Conservation (phyloP, 306 rosid genomes). For the Echinosophora koreensis region DNA sequence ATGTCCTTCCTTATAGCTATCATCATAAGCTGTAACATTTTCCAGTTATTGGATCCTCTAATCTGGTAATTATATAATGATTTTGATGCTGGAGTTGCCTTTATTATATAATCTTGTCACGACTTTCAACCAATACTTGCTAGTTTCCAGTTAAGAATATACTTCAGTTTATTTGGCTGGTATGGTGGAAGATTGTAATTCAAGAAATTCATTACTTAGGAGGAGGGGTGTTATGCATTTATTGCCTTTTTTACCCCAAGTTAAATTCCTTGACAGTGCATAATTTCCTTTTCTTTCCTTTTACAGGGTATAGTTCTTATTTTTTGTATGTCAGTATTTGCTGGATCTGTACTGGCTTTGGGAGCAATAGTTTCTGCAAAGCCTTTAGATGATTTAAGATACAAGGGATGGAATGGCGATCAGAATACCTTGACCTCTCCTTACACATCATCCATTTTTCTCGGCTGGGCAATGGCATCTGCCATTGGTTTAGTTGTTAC, state of each 20-base stretch:
- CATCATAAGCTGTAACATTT: neutral
- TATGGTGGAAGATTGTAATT: conserved; percentile 32
- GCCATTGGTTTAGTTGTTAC: conserved; percentile 85
- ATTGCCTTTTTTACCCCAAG: neutral
- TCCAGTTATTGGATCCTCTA: neutral
- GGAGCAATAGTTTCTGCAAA: conserved; percentile 91
- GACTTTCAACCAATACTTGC: neutral
- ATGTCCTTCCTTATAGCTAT: neutral
- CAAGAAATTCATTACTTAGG: neutral
- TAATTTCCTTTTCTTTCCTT: conserved; percentile 43
- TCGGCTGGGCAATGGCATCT: conserved; percentile 99
- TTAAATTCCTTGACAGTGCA: conserved; percentile 34
- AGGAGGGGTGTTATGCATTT: conserved; percentile 13
- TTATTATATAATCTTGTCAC: neutral
- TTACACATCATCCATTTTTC: conserved; percentile 83
- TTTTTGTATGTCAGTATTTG: conserved; percentile 68
- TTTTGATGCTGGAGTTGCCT: conserved; percentile 8
- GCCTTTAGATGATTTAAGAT: conserved; percentile 89
- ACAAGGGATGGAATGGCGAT: conserved; percentile 88
- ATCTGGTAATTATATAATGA: neutral
- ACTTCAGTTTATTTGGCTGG: conserved; percentile 12
- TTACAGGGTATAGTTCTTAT: conserved; percentile 85
- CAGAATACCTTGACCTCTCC: conserved; percentile 79
- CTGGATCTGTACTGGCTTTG: conserved; percentile 87
- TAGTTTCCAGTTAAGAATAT: conserved; percentile 23